These are phyloP conservation scores for Geosmithia flava DNA, from an alignment of 2,329 filamentous ascomycete genomes.

Conservation along the genomic window DNA sequence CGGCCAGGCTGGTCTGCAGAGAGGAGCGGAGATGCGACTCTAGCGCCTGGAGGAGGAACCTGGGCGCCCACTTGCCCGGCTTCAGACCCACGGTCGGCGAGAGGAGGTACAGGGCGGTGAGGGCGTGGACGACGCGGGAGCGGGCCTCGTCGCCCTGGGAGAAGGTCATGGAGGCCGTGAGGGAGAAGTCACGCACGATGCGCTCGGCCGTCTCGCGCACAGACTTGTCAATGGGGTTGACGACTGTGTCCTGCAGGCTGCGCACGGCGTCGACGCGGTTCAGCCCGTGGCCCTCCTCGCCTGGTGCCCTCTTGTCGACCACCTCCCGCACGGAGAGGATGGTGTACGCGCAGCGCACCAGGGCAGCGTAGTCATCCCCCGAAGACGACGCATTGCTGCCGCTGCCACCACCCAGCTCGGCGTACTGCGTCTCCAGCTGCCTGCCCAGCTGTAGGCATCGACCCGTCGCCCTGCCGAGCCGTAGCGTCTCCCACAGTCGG, in stretches of 20 bases:
- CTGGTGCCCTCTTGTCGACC: conserved; percentile 51
- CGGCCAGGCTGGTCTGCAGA: conserved; percentile 65
- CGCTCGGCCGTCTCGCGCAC: conserved; percentile 66
- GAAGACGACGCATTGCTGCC: too few relatives aligned
- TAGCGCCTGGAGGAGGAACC: conserved; percentile 61
- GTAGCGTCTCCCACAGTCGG: conserved; percentile 68
- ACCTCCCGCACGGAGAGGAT: conserved; percentile 65
- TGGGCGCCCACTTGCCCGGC: conserved; percentile 46
- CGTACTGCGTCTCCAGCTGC: conserved; percentile 77
- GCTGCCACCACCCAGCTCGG: conserved; percentile 41
- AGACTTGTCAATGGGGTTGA: conserved; percentile 60
- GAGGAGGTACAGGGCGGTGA: conserved; percentile 68
- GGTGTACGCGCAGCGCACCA: conserved; percentile 74
- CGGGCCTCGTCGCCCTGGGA: conserved; percentile 62
- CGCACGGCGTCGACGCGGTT: conserved; percentile 60
- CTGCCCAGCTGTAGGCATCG: conserved; percentile 71
- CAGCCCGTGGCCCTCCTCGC: conserved; percentile 68
- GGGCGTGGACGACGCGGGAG: conserved; percentile 58
- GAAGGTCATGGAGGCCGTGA: conserved; percentile 45
- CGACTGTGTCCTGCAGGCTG: conserved; percentile 55
- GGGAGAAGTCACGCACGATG: conserved; percentile 71
- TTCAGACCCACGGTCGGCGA: conserved; percentile 50
- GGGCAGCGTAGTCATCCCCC: conserved; percentile 55
- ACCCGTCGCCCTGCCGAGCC: conserved; percentile 62
- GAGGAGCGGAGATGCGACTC: conserved; percentile 74